Base-by-base conservation (phyloP, 2,329 filamentous ascomycete genomes). In the Cercospora sp. region DNA sequence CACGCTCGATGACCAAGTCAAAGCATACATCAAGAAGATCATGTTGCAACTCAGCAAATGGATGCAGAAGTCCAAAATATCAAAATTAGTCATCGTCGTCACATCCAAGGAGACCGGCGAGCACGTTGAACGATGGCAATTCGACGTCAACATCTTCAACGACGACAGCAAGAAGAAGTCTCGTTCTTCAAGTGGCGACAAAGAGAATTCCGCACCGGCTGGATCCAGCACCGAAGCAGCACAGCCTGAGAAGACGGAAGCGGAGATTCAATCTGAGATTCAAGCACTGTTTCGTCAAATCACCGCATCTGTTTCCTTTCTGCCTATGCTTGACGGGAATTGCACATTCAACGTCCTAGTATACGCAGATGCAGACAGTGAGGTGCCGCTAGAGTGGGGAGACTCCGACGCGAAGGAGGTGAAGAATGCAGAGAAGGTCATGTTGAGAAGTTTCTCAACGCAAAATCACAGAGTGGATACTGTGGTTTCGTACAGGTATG, bases 291-390 rank as follows among this genome's bases (percentile, higher is more conserved):
- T 99, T 84, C 90, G 95, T 59, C 95, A 99, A 78, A 98, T 99
- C 80, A 99, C 95, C 1, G 95, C 95, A 1, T 97, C 93, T 0
- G 95, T 99, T 64, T 98, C 95, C 0, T 99, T 99, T 79, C 84
- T 99, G 12, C 95, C 95, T 0, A 94, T 98, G 82, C 87, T 99
- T 5, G 89, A 92, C 69, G 94, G 94, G 48, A 92, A 97, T 79
- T 99, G 94, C 84, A 98, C 95, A 10, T 99, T 99, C 85, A 99
- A 99, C 77, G 94, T 99, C 59, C 87, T 99, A 48, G 95, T 99
- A 3, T 99, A 99, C 78, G 95, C 95, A 63, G 94, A 99, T 78
- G 94, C 94, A 18, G 94, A 98, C 80, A 95, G 91, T 67, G 94
- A 98, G 59, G 95, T 99, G 13, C 95, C 95, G 3, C 90, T 99